phyloP scores from a whole-genome alignment of 768 basidiomycete species.

The Agaricus subrufescens region DNA sequence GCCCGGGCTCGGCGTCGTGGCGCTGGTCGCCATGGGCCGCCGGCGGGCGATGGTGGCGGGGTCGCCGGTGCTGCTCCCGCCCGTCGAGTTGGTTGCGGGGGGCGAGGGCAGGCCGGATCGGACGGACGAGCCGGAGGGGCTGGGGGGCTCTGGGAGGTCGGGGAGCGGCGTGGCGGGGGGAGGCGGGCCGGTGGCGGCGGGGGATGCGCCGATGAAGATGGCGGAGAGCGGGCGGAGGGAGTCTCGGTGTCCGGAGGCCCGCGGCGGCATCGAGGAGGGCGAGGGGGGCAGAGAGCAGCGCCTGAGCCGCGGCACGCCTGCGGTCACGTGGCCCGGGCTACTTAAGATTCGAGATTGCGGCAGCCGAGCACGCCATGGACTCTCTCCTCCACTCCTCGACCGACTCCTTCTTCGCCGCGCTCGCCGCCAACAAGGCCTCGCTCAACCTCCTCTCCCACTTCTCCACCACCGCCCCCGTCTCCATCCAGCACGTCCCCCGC shows the following conservation, averaged over 20 bases:
- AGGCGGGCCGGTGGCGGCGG: slow-evolving; percentile 13
- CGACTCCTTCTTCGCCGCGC: slow-evolving; percentile 31
- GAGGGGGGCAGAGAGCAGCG: no score
- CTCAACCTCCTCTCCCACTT: slow-evolving; percentile 32
- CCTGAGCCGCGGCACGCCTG: background rate
- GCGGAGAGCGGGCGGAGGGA: slow-evolving; percentile 33
- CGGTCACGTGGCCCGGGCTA: slow-evolving; percentile 2
- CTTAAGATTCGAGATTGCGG: background rate
- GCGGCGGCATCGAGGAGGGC: slow-evolving; percentile 30
- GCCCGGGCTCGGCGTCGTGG: slow-evolving; percentile 24
- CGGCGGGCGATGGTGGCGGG: slow-evolving; percentile 38
- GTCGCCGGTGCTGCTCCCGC: slow-evolving; percentile 72
- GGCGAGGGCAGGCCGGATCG: slow-evolving; percentile 76
- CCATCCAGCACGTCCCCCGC: slow-evolving; percentile 37
- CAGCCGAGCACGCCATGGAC: background rate
- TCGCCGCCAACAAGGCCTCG: slow-evolving; percentile 28
- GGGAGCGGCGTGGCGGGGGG: slow-evolving; percentile 39
- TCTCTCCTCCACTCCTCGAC: slow-evolving; percentile 23
- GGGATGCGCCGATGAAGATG: slow-evolving; percentile 32
- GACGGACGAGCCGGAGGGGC: slow-evolving; percentile 39
- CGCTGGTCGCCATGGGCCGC: slow-evolving; percentile 10
- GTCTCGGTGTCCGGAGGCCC: slow-evolving; percentile 27
- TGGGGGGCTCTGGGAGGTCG: slow-evolving; percentile 70
- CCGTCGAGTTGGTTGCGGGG: slow-evolving; percentile 82
- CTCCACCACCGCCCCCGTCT: slow-evolving; percentile 30